Evolutionary conservation across 805 yeast species (phyloP).

Genomic region (Isabelozyma pseudorhagii): DNA sequence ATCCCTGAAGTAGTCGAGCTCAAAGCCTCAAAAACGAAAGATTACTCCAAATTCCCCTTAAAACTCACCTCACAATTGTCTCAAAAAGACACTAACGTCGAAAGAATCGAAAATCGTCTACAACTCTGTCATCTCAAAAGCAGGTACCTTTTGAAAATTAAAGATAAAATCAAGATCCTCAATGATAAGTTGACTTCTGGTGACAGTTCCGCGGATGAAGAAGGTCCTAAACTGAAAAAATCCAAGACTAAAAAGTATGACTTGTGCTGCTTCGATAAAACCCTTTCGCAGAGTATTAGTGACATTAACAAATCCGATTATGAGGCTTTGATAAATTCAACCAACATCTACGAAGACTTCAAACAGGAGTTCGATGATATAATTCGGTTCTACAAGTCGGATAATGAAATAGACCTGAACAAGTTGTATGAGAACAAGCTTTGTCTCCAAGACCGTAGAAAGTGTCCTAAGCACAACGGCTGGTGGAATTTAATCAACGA

Average conservation of each 20-base stretch:
- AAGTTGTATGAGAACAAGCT: slow-evolving; percentile 16
- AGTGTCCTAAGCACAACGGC: slow-evolving; percentile 54
- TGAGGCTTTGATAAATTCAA: background rate
- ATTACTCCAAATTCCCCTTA: slow-evolving; percentile 10
- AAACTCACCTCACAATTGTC: slow-evolving; percentile 14
- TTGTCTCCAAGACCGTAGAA: slow-evolving; percentile 53
- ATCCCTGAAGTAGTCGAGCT: slow-evolving; percentile 28
- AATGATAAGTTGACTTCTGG: slow-evolving; percentile 34
- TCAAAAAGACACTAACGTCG: slow-evolving; percentile 13
- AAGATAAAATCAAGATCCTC: slow-evolving; percentile 33
- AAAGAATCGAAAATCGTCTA: slow-evolving; percentile 7
- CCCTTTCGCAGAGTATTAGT: slow-evolving; percentile 8
- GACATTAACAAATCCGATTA: background rate
- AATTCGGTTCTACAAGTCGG: slow-evolving; percentile 7
- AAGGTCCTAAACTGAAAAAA: slow-evolving; percentile 6
- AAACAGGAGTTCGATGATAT: slow-evolving; percentile 5
- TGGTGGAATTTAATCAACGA: slow-evolving; percentile 43
- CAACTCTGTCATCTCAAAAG: slow-evolving; percentile 12
- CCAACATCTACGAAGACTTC: background rate
- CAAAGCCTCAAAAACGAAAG: slow-evolving; percentile 3
- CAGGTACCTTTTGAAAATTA: slow-evolving; percentile 23
- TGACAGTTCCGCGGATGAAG: slow-evolving; percentile 5
- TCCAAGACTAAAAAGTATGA: slow-evolving; percentile 36
- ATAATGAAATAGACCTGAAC: background rate
- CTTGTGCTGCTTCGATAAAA: slow-evolving; percentile 51